Percentiles rank a stretch among this genome's conserved stretches.
Evolutionary conservation across 75 land plant species (phyloP).

Genomic region (Pinus albicaulis): DNA sequence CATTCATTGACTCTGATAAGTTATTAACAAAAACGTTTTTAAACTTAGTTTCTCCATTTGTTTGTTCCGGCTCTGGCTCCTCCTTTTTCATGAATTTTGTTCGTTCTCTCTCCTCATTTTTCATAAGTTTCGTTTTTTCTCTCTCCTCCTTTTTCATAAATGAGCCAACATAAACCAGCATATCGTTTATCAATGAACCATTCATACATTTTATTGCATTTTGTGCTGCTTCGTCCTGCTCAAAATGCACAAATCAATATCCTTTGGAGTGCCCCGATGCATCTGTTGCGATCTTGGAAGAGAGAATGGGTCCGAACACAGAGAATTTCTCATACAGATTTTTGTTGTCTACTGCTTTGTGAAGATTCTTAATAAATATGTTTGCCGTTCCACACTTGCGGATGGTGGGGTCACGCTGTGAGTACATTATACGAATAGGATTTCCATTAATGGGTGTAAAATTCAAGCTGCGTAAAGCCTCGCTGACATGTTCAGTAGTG

Average conservation of each 20-base stretch:
- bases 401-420: too few relatives aligned
- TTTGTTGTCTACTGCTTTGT: slow-evolving; percentile 26
- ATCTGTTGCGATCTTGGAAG: slow-evolving; percentile 86
- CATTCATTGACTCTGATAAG: slow-evolving; percentile 52
- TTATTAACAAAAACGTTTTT: too few relatives aligned
- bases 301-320: slow-evolving; percentile 71
- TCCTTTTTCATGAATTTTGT: too few relatives aligned
- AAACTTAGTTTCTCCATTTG: too few relatives aligned
- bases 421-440: too few relatives aligned
- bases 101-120: too few relatives aligned
- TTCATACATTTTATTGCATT: slow-evolving; percentile 74
- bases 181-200: slow-evolving; percentile 82
- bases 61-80: slow-evolving; percentile 20
- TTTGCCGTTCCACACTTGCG: slow-evolving; percentile 74
- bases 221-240: slow-evolving; percentile 71
- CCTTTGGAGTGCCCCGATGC: slow-evolving; percentile 79
- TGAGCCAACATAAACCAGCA: too few relatives aligned
- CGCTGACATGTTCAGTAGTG: too few relatives aligned
- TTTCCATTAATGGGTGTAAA: too few relatives aligned
- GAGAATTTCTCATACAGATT: slow-evolving; percentile 35
- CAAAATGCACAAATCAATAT: slow-evolving; percentile 88
- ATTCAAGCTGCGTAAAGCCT: too few relatives aligned
- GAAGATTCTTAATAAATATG: slow-evolving; percentile 70
- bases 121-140: slow-evolving; percentile 4
- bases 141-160: slow-evolving; percentile 87